Evolutionary conservation across 2,329 filamentous ascomycete genomes (phyloP).

Genomic region (Ploettnerulaceae sp.): DNA sequence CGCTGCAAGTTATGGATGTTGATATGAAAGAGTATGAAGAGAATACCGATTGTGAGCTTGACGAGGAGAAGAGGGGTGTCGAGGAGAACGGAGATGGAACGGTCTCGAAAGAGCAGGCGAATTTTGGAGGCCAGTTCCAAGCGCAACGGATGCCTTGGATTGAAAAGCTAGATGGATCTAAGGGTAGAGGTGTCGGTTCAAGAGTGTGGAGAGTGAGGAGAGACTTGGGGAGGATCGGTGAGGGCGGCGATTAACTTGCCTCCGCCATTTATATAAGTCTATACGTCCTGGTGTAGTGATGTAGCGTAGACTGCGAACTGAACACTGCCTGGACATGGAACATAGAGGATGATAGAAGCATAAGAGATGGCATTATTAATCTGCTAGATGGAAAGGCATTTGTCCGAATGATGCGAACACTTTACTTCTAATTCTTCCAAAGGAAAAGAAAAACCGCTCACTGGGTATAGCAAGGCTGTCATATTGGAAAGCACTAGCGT

Average conservation of each 20-base stretch:
- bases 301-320: too few species aligned
- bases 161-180: slow-evolving; percentile 49
- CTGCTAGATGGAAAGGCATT: too few species aligned
- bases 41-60: slow-evolving; percentile 3
- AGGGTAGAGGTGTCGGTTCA: slow-evolving; percentile 53
- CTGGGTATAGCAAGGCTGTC: too few species aligned
- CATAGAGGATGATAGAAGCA: too few species aligned
- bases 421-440: too few species aligned
- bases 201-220: slow-evolving; percentile 60
- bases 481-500: too few species aligned
- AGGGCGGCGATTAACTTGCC: slow-evolving; percentile 15
- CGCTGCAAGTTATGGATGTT: not conserved
- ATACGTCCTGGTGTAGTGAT: not conserved
- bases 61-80: slow-evolving; percentile 5
- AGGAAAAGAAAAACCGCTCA: too few species aligned
- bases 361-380: too few species aligned
- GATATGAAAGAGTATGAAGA: slow-evolving; percentile 5
- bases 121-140: slow-evolving; percentile 32
- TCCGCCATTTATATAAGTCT: not conserved
- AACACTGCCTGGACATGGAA: not conserved
- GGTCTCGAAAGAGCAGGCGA: not conserved
- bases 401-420: too few species aligned
- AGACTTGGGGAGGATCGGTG: slow-evolving; percentile 46
- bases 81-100: slow-evolving; percentile 4
- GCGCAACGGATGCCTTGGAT: slow-evolving; percentile 55